Conservation (phyloP, 768 basidiomycete genomes). For the Tylopilus subfusipes region DNA sequence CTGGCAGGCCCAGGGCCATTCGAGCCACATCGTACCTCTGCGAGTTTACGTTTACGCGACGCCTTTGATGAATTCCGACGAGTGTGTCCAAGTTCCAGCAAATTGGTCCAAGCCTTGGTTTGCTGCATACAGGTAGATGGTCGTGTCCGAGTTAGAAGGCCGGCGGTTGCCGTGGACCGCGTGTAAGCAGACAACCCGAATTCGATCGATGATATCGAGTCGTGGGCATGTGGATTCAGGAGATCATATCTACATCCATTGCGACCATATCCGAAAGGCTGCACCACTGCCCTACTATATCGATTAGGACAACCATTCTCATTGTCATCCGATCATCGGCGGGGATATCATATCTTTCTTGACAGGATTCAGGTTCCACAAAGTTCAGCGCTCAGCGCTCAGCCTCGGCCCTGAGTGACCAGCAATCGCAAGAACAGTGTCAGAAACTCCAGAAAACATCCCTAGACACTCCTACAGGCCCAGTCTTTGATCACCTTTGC, state of each 20-base stretch:
- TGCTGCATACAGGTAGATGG: no score
- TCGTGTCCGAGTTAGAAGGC: not conserved
- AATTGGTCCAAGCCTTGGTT: not conserved
- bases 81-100: not conserved
- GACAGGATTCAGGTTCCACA: constrained; percentile 4
- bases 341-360: not conserved
- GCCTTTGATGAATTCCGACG: not conserved
- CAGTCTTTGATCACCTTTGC: not conserved
- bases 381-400: not conserved
- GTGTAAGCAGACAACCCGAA: not conserved
- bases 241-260: constrained; percentile 11
- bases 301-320: not conserved
- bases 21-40: not conserved
- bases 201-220: not conserved
- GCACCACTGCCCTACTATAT: constrained; percentile 1
- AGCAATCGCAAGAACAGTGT: not conserved
- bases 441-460: not conserved
- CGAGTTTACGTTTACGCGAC: not conserved
- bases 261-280: constrained; percentile 1
- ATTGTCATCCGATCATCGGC: not conserved
- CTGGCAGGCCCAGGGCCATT: not conserved
- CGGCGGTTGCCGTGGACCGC: constrained; percentile 17
- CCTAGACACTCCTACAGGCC: not conserved
- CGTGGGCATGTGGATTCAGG: constrained; percentile 6
- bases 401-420: not conserved